Percentiles rank a stretch among this genome's conserved stretches.
These are phyloP conservation scores for Cyclotella cryptica DNA, from an alignment of 108 stramenopile genomes.

Conservation along the genomic window DNA sequence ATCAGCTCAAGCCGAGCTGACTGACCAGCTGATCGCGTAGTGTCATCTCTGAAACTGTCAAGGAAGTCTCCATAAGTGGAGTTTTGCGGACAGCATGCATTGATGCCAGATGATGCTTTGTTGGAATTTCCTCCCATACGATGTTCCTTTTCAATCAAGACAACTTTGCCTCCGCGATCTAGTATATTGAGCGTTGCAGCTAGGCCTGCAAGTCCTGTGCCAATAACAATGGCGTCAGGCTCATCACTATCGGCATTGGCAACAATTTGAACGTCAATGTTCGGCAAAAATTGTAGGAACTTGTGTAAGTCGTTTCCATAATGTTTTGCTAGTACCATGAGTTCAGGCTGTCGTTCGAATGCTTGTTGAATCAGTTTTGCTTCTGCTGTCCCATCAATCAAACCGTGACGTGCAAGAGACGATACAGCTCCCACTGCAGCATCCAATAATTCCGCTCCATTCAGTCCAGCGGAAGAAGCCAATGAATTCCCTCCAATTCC, in stretches of 20 bases:
- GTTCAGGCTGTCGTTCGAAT: constrained; percentile 66
- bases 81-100: constrained; percentile 84
- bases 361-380: constrained; percentile 72
- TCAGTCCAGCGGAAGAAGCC: constrained; percentile 17
- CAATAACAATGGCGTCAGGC: constrained; percentile 92
- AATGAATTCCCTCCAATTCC: neutral
- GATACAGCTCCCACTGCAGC: constrained; percentile 76
- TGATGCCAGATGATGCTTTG: constrained; percentile 94
- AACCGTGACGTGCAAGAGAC: constrained; percentile 55
- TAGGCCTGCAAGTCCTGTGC: constrained; percentile 91
- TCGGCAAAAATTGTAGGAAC: constrained; percentile 63
- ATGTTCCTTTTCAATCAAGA: constrained; percentile 90
- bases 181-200: constrained; percentile 86
- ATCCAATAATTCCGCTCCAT: constrained; percentile 64
- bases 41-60: constrained; percentile 82
- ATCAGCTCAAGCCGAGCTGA: constrained; percentile 74
- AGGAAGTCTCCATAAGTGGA: constrained; percentile 67
- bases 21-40: constrained; percentile 77
- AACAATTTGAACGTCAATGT: constrained; percentile 52
- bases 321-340: constrained; percentile 82
- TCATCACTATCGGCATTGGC: constrained; percentile 25
- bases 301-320: constrained; percentile 67
- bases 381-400: constrained; percentile 70
- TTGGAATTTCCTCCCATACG: constrained; percentile 92
- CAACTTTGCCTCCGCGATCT: constrained; percentile 86